Evolutionary conservation across 352 stramenopile species (phyloP).

Genomic region (Phytophthora palmivora): DNA sequence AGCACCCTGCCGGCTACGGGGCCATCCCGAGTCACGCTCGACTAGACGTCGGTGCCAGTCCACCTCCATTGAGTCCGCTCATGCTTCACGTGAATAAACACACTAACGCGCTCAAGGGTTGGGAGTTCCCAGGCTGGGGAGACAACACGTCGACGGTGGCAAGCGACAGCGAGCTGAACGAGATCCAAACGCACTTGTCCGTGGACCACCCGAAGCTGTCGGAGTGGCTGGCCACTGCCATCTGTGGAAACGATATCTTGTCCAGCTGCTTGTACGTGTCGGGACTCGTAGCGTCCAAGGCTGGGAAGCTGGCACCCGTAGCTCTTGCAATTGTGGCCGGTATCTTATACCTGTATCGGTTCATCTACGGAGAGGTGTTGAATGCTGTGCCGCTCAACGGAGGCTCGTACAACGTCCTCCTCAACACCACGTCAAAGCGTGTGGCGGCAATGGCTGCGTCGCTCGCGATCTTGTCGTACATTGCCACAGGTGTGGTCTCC

Average conservation of each 20-base stretch:
- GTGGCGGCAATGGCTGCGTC: conserved; percentile 93
- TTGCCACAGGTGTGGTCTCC: conserved; percentile 93
- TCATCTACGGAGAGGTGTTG: conserved; percentile 96
- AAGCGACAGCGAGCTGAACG: conserved; percentile 67
- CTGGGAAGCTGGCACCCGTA: conserved; percentile 91
- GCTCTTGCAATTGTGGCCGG: conserved; percentile 91
- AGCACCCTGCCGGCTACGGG: conserved; percentile 59
- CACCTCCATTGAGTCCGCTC: conserved; percentile 68
- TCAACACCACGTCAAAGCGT: conserved; percentile 96
- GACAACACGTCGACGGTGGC: conserved; percentile 66
- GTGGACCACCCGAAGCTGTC: conserved; percentile 87
- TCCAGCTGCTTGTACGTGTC: conserved; percentile 93
- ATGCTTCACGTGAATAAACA: conserved; percentile 80
- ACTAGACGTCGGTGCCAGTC: conserved; percentile 42
- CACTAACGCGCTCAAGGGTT: conserved; percentile 75
- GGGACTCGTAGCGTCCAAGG: conserved; percentile 84
- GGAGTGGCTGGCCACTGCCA: conserved; percentile 94
- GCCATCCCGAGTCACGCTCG: conserved; percentile 55
- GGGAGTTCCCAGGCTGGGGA: conserved; percentile 89
- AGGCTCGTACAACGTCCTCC: conserved; percentile 95
- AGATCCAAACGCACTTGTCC: conserved; percentile 80
- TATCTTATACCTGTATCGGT: conserved; percentile 90
- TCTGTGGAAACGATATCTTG: conserved; percentile 97
- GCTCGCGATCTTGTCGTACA: conserved; percentile 96
- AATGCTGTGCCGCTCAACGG: conserved; percentile 95